These are phyloP conservation scores for Brasenia schreberi DNA, from an alignment of 164 flowering plant species.

Conservation along the genomic window DNA sequence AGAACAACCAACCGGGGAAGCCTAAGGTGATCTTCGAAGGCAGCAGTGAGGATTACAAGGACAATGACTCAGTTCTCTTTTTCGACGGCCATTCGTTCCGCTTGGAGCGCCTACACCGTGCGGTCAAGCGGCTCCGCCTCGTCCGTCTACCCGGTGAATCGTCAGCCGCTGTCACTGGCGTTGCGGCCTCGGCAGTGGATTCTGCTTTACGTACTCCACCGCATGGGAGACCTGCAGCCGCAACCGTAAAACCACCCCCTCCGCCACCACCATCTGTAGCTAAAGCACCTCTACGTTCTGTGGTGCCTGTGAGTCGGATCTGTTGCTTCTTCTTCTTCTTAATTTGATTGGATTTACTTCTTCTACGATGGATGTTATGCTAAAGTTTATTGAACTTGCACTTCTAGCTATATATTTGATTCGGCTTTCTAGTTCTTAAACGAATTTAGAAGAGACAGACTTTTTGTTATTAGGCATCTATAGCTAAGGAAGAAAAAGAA, in stretches of 20 bases:
- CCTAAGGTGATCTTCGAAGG: slow-evolving; percentile 76
- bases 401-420: too few species aligned
- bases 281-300: slow-evolving; percentile 20
- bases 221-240: neutral
- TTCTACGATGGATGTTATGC: too few species aligned
- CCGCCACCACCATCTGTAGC: slow-evolving; percentile 1
- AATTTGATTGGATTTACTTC: too few species aligned
- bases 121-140: slow-evolving; percentile 81
- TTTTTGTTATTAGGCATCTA: too few species aligned
- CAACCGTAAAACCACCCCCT: neutral
- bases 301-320: slow-evolving; percentile 30
- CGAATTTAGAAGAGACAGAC: too few species aligned
- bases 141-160: slow-evolving; percentile 54
- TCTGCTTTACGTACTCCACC: neutral
- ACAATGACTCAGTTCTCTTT: slow-evolving; percentile 77
- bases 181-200: neutral
- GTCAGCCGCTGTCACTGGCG: slow-evolving; percentile 13
- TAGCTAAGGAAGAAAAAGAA: too few species aligned
- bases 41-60: slow-evolving; percentile 72
- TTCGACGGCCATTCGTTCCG: slow-evolving; percentile 73
- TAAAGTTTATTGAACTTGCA: too few species aligned
- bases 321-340: too few species aligned
- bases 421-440: too few species aligned
- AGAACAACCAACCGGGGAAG: slow-evolving; percentile 70
- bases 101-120: slow-evolving; percentile 72